These are phyloP conservation scores for Schizopora paradoxa DNA, from an alignment of 1,284 basidiomycete genomes.

Conservation along the genomic window DNA sequence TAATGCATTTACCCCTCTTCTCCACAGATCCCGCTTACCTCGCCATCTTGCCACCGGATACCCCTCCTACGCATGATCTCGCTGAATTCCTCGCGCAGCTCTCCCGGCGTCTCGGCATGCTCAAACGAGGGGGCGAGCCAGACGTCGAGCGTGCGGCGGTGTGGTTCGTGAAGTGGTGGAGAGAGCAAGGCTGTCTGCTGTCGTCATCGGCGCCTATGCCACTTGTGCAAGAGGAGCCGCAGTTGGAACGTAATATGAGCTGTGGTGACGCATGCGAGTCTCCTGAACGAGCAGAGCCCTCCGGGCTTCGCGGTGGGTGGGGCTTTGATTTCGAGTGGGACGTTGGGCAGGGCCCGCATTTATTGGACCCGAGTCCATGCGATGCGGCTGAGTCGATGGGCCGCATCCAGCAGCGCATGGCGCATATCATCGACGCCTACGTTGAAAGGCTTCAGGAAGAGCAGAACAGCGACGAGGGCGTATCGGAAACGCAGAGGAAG, in stretches of 20 bases:
- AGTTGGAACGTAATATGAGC: constrained; percentile 1
- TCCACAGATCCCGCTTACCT: constrained; percentile 63
- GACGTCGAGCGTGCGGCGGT: constrained; percentile 67
- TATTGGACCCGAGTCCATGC: constrained; percentile 26
- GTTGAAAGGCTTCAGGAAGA: constrained; percentile 39
- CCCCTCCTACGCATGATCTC: constrained; percentile 54
- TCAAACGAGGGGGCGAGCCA: constrained; percentile 67
- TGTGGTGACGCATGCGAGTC: neutral
- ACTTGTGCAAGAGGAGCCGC: neutral
- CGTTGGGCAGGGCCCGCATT: constrained; percentile 27
- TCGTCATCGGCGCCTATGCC: constrained; percentile 35
- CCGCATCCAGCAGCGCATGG: constrained; percentile 61
- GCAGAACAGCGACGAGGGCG: constrained; percentile 45
- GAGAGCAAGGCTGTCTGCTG: constrained; percentile 62
- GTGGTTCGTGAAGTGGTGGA: constrained; percentile 85
- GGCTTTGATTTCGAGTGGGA: constrained; percentile 79
- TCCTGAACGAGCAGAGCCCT: neutral
- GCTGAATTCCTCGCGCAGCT: constrained; percentile 63
- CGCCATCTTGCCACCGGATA: constrained; percentile 46
- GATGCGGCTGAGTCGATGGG: constrained; percentile 23
- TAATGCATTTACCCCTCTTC: constrained; percentile 13
- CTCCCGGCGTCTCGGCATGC: constrained; percentile 74
- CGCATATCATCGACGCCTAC: constrained; percentile 56
- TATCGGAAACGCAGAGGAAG: constrained; percentile 68
- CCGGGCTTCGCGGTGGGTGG: constrained; percentile 60